These are phyloP conservation scores for Amylostereum areolatum DNA, from an alignment of 1,284 basidiomycete species.

Conservation along the genomic window DNA sequence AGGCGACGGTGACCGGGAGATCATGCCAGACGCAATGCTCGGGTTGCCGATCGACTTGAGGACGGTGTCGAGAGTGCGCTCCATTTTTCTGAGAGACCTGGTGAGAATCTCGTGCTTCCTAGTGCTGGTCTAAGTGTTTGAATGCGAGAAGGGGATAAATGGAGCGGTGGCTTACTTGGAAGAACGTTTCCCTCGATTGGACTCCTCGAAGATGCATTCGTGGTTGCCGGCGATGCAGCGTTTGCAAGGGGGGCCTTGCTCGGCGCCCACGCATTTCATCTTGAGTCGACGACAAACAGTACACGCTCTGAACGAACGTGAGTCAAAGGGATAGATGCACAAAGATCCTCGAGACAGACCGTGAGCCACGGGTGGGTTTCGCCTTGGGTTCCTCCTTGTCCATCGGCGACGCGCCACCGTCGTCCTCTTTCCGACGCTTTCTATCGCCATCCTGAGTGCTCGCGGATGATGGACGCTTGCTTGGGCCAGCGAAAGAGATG, in stretches of 20 bases:
- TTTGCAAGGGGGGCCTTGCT: conserved; percentile 90
- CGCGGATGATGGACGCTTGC: conserved; percentile 60
- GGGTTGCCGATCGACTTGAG: conserved; percentile 80
- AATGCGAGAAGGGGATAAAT: conserved; percentile 4
- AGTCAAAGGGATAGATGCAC: conserved; percentile 4
- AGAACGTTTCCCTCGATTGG: conserved; percentile 88
- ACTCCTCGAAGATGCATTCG: conserved; percentile 93
- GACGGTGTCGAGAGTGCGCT: conserved; percentile 85
- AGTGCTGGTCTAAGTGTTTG: conserved; percentile 28
- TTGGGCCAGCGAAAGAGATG: conserved; percentile 43
- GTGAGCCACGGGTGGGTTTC: conserved; percentile 82
- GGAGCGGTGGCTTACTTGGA: conserved; percentile 55
- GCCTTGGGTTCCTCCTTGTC: conserved; percentile 63
- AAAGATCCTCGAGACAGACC: conserved; percentile 41
- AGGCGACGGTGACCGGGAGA: conserved; percentile 79
- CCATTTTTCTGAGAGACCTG: conserved; percentile 88
- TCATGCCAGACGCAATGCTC: conserved; percentile 68
- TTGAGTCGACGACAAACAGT: conserved; percentile 94
- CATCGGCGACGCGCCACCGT: conserved; percentile 42
- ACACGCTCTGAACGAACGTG: conserved; percentile 60
- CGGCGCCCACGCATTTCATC: conserved; percentile 97
- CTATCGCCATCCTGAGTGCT: conserved; percentile 39
- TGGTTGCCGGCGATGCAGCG: conserved; percentile 76
- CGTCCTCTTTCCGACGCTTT: conserved; percentile 53
- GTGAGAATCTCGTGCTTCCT: conserved; percentile 87